Evolutionary conservation across 2,329 filamentous ascomycete species (phyloP).

Genomic region (Cryphonectria carpinicola): DNA sequence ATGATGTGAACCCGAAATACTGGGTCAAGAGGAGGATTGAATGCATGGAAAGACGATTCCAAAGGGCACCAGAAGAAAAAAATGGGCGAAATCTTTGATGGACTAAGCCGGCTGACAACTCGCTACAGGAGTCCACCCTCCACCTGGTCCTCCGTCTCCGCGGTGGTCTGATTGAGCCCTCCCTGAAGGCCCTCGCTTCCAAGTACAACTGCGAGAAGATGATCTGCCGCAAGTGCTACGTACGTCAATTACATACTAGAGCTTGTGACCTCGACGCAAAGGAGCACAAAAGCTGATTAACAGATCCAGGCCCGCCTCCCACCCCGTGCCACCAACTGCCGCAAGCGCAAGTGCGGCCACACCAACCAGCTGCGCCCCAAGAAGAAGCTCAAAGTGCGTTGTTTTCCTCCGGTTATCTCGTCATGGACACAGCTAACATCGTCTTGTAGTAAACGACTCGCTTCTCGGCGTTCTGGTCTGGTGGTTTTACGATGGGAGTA

Average conservation of each 20-base stretch:
- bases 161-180: conserved; percentile 99
- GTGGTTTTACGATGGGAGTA: conserved; percentile 35
- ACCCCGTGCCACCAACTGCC: conserved; percentile 99
- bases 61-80: background rate
- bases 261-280: background rate
- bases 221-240: conserved; percentile 99
- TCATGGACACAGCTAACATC: background rate
- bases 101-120: conserved; percentile 24
- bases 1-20: background rate
- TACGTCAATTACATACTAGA: conserved; percentile 53
- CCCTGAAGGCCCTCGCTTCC: conserved; percentile 95
- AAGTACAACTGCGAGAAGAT: conserved; percentile 99
- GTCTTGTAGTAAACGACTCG: conserved; percentile 72
- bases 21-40: conserved; percentile 10
- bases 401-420: background rate
- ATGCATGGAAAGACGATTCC: conserved; percentile 2
- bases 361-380: conserved; percentile 99
- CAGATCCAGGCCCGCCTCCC: conserved; percentile 73
- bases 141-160: conserved; percentile 98
- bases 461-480: conserved; percentile 42
- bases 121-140: conserved; percentile 85
- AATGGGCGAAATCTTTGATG: background rate
- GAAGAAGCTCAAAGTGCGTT: conserved; percentile 73
- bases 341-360: conserved; percentile 99
- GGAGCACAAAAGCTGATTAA: conserved; percentile 31